A percentile compares a stretch with the other conserved stretches of the same genome.
Conservation (phyloP, 805 yeast genomes). For the Metschnikowia borealis region DNA sequence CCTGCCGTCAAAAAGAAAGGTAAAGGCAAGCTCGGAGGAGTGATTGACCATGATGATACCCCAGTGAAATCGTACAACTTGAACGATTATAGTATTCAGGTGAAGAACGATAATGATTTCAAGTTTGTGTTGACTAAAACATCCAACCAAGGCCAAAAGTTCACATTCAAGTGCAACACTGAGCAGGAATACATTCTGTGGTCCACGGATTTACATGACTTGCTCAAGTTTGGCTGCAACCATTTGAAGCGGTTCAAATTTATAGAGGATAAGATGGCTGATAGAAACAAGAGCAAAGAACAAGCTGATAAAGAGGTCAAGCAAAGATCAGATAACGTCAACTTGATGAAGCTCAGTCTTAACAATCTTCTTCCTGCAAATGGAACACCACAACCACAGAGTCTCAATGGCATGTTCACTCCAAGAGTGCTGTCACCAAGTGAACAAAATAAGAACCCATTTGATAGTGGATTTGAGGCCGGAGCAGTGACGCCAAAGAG, state of each 20-base stretch:
- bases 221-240: slow-evolving; percentile 42
- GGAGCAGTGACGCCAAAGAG: not conserved
- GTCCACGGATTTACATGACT: slow-evolving; percentile 52
- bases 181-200: slow-evolving; percentile 46
- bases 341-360: slow-evolving; percentile 15
- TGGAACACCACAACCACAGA: slow-evolving; percentile 9
- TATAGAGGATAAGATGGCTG: slow-evolving; percentile 40
- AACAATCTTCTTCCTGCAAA: slow-evolving; percentile 13
- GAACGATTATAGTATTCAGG: slow-evolving; percentile 31
- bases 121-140: slow-evolving; percentile 33
- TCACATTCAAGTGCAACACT: slow-evolving; percentile 44
- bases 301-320: not conserved
- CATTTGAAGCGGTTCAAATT: slow-evolving; percentile 49
- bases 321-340: slow-evolving; percentile 4
- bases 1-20: slow-evolving; percentile 13
- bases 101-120: slow-evolving; percentile 30
- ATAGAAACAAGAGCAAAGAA: slow-evolving; percentile 12
- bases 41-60: slow-evolving; percentile 36
- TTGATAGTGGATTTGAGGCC: slow-evolving; percentile 26
- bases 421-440: slow-evolving; percentile 35
- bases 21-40: slow-evolving; percentile 37
- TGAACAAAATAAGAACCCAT: slow-evolving; percentile 32
- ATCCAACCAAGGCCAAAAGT: slow-evolving; percentile 27
- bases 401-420: slow-evolving; percentile 36
- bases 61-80: slow-evolving; percentile 41